These are phyloP conservation scores for Porcisia deanei DNA, from an alignment of 208 protist species.

Conservation along the genomic window DNA sequence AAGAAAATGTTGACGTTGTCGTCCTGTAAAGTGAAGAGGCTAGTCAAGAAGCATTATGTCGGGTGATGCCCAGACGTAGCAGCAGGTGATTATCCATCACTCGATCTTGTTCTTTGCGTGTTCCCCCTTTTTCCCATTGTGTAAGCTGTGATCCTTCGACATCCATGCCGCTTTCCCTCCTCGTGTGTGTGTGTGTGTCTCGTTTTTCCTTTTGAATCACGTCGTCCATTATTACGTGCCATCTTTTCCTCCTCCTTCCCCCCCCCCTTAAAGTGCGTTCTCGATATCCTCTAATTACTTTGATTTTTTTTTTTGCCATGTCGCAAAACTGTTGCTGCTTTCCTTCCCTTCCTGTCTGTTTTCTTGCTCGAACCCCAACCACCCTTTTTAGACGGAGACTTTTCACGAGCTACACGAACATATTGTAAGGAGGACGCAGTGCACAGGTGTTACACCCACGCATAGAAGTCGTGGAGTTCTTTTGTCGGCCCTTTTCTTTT, in stretches of 20 bases:
- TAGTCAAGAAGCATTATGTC: background rate
- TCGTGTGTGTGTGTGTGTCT: background rate
- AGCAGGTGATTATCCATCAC: background rate
- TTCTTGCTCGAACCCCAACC: background rate
- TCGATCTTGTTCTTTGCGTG: background rate
- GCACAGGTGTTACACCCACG: background rate
- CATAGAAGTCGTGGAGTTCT: background rate
- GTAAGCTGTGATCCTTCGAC: background rate
- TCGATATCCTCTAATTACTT: background rate
- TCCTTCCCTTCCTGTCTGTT: constrained; percentile 2
- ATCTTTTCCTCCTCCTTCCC: too few relatives aligned
- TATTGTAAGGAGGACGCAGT: background rate
- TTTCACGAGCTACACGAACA: background rate
- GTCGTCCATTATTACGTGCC: too few relatives aligned
- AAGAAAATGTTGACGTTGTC: background rate
- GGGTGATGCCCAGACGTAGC: background rate
- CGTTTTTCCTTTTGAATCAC: background rate
- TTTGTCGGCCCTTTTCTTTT: background rate
- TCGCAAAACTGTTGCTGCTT: constrained; percentile 3
- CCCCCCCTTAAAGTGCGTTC: too few relatives aligned
- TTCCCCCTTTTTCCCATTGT: background rate
- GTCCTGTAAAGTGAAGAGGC: background rate
- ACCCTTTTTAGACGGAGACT: background rate
- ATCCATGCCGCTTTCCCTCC: background rate
- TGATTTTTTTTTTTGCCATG: constrained; percentile 5